Percentiles rank a stretch among this genome's conserved stretches.
These are phyloP conservation scores for Leccinum fallax DNA, from an alignment of 1,284 basidiomycete genomes.

Conservation along the genomic window DNA sequence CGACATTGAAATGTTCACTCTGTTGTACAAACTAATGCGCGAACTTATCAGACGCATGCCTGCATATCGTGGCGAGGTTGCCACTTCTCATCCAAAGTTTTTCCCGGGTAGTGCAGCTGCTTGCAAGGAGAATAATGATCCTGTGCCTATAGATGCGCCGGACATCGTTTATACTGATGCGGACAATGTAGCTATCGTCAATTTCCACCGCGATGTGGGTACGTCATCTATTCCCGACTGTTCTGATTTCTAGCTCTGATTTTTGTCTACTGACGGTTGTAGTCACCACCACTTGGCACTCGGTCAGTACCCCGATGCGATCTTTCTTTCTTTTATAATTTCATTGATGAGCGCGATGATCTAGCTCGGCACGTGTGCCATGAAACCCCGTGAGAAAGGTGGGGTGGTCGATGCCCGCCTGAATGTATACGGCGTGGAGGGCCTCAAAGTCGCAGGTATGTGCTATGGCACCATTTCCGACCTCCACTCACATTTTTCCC, in stretches of 20 bases:
- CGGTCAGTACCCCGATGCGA: slow-evolving; percentile 39
- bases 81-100: slow-evolving; percentile 51
- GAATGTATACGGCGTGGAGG: slow-evolving; percentile 34
- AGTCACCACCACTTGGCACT: slow-evolving; percentile 58
- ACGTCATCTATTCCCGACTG: slow-evolving; percentile 2
- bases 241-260: neutral
- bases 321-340: neutral
- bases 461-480: neutral
- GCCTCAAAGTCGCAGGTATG: slow-evolving; percentile 34
- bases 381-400: slow-evolving; percentile 28
- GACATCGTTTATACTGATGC: slow-evolving; percentile 57
- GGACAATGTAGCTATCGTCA: slow-evolving; percentile 56
- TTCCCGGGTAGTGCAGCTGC: slow-evolving; percentile 46
- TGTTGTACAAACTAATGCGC: slow-evolving; percentile 23
- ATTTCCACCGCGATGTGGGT: slow-evolving; percentile 40
- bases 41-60: slow-evolving; percentile 51
- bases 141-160: slow-evolving; percentile 45
- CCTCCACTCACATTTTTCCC: too few species aligned
- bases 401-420: slow-evolving; percentile 34
- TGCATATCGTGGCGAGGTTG: slow-evolving; percentile 55
- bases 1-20: slow-evolving; percentile 14
- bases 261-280: neutral
- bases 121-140: slow-evolving; percentile 32
- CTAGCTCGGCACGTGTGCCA: slow-evolving; percentile 31
- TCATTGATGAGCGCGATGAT: neutral